Percentiles rank a stretch among this genome's conserved stretches.
phyloP scores from a whole-genome alignment of 768 basidiomycete genomes.

The Serpula lacrymans region DNA sequence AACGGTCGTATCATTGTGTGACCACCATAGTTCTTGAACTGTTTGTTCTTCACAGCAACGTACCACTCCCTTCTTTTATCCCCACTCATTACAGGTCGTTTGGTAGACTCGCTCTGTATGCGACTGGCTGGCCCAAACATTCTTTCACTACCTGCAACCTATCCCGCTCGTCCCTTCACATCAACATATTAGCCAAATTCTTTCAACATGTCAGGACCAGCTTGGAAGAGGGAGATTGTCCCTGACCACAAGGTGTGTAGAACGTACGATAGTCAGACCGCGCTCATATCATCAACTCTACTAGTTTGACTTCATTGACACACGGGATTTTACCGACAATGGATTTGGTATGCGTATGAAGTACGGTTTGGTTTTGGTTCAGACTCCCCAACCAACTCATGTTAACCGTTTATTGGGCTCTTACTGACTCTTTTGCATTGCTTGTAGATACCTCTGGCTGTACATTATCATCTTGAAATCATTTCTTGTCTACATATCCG shows the following conservation, averaged over 20 bases:
- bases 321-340: conserved; percentile 87
- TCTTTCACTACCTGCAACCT: conserved; percentile 8
- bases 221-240: conserved; percentile 97
- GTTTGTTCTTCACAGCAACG: no score
- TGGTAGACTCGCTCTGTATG: conserved; percentile 30
- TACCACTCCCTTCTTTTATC: conserved; percentile 26
- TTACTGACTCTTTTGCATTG: conserved; percentile 10
- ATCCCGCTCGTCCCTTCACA: conserved; percentile 3
- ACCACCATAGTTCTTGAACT: no score
- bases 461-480: conserved; percentile 94
- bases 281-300: conserved; percentile 1
- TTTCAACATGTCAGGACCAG: conserved; percentile 65
- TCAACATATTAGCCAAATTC: conserved; percentile 1
- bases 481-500: conserved; percentile 93
- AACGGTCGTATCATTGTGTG: no score
- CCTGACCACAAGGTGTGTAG: conserved; percentile 90
- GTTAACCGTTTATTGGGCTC: not conserved
- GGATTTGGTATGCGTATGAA: conserved; percentile 83
- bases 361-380: no score
- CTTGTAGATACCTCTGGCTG: conserved; percentile 80
- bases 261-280: not conserved
- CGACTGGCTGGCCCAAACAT: conserved; percentile 52
- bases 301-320: conserved; percentile 97
- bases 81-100: no score
- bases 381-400: conserved; percentile 1